Percentiles rank a stretch among this genome's conserved stretches.
Evolutionary conservation across 139 green algal genomes (phyloP).

Genomic region (Auxenochlorella pyrenoidosa): DNA sequence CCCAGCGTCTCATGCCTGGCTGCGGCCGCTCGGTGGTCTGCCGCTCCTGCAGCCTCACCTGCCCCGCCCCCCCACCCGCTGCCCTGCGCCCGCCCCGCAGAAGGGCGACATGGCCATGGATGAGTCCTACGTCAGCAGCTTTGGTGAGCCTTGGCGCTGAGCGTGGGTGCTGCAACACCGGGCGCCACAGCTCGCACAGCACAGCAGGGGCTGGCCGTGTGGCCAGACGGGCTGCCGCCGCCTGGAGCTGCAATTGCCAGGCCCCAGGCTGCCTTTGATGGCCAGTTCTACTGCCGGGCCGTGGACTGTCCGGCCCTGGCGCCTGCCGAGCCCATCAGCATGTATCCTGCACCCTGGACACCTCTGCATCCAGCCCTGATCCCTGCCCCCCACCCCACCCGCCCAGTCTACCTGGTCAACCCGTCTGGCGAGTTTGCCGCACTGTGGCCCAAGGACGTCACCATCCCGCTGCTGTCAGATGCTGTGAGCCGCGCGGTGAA

Average conservation of each 20-base stretch:
- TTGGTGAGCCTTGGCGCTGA: neutral
- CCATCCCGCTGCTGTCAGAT: constrained; percentile 5
- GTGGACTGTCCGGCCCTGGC: too few species aligned
- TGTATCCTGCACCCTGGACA: neutral
- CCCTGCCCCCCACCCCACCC: neutral
- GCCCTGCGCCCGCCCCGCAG: neutral
- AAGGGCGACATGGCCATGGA: constrained; percentile 8
- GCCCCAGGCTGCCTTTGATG: too few species aligned
- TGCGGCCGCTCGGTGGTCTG: too few species aligned
- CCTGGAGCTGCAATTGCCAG: too few species aligned
- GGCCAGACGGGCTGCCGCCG: too few species aligned
- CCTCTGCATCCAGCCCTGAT: neutral
- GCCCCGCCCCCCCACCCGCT: neutral
- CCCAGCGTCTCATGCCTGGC: too few species aligned
- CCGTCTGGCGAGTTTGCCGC: neutral
- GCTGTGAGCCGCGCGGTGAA: constrained; percentile 9
- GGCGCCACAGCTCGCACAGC: too few species aligned
- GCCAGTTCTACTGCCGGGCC: too few species aligned
- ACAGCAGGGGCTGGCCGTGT: too few species aligned
- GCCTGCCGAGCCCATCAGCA: too few species aligned
- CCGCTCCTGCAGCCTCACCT: too few species aligned
- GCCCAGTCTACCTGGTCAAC: neutral
- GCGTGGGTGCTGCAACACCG: neutral
- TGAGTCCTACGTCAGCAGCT: constrained; percentile 19
- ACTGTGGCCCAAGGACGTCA: neutral